Evolutionary conservation across 1,284 basidiomycete genomes (phyloP), one percentile per base, ranked within the genome.

Genomic region (Sphaerobolus stellatus): DNA sequence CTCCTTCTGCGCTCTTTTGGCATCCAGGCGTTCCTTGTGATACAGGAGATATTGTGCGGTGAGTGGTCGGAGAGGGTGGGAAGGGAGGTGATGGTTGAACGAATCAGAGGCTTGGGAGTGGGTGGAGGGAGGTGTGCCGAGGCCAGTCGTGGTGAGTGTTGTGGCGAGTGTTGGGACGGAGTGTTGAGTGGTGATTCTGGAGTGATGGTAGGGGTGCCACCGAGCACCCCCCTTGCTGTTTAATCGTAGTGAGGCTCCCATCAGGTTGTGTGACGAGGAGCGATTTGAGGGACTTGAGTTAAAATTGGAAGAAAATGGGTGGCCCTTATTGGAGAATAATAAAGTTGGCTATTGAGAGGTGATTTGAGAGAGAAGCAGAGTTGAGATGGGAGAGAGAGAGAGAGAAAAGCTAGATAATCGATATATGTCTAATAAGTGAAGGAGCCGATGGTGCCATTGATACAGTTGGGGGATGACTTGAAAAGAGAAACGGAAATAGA

Each of bases 381-480:
- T 16, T 27, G 14, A 27, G 20, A 48, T 24, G 30, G 20, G 29
- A 13, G 29, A 18, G 29, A 20, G 41, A 16, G 13, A 48, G 9
- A 48, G 31, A 54, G 46, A 29, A 48, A 38, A 31, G 9, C 28
- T 25, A 47, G 24, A 33, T 22, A 20, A 49, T 25, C 43, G 53
- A 54, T 54, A 54, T 54, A 54, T 7, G 40, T 54, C 53, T 54
- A 54, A 28, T 41, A 41, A 49, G 34, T 30, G 20, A 43, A 45
- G 43, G 22, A 38, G 53, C 53, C 53, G 29, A 44, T 40, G 53
- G 53, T 38, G 45, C 36, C 53, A 54, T 54, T 49, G 53, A 54
- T 54, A 54, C 53, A 54, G 33, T 54, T 49, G 53, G 16, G 41
- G n/a, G n/a, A n/a, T 27, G 14, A 28, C 28, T 48, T 4, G 33